Percentiles rank a stretch among this genome's conserved stretches.
Evolutionary conservation across 169 alveolate species (phyloP).

Genomic region (Cryptosporidium felis): DNA sequence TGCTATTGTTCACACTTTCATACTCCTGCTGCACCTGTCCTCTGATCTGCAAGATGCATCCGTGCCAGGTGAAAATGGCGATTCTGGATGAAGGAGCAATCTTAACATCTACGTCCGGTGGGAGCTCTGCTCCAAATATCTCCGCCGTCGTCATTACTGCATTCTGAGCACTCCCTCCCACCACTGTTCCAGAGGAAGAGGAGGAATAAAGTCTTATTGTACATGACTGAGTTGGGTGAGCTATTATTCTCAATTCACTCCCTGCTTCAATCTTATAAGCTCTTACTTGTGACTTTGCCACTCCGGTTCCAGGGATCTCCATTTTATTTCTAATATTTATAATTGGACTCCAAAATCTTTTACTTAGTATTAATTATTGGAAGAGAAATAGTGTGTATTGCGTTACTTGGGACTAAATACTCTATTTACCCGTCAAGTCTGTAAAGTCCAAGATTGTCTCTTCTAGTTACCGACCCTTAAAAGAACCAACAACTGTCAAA

Average conservation of each 20-base stretch:
- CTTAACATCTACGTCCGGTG: slow-evolving; percentile 82
- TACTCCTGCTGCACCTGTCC: slow-evolving; percentile 88
- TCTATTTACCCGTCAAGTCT: no score
- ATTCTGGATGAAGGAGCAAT: slow-evolving; percentile 81
- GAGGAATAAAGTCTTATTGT: slow-evolving; percentile 52
- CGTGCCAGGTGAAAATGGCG: slow-evolving; percentile 88
- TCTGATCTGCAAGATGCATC: slow-evolving; percentile 85
- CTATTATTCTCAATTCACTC: slow-evolving; percentile 56
- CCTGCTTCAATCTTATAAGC: slow-evolving; percentile 70
- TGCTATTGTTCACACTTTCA: slow-evolving; percentile 83
- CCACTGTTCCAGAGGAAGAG: not conserved
- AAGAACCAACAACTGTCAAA: no score
- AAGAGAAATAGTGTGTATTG: not conserved
- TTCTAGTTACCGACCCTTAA: no score
- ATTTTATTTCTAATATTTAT: no score
- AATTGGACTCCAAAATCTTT: no score
- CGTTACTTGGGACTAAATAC: no score
- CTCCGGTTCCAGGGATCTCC: no score
- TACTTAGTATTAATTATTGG: not conserved
- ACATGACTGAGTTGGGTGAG: slow-evolving; percentile 51
- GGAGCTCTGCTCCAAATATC: slow-evolving; percentile 84
- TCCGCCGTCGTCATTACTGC: slow-evolving; percentile 79
- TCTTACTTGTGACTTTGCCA: slow-evolving; percentile 57
- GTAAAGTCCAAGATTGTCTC: no score
- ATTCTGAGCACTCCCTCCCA: not conserved